phyloP scores from a whole-genome alignment of 192 early-diverging fungal species.

The Coemansia pectinata region DNA sequence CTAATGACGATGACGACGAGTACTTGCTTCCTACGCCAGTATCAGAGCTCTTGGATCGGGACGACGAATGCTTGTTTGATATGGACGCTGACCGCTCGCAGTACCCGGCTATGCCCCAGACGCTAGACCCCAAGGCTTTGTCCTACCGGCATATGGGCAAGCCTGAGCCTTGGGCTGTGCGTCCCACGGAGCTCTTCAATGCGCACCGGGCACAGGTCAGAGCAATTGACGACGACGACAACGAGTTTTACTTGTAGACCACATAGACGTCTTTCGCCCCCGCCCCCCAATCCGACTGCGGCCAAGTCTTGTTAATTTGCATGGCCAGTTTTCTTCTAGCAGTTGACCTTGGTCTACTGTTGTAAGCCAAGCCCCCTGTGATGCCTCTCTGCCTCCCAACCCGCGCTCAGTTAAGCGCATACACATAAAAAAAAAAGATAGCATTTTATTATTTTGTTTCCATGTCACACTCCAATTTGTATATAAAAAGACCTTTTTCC shows the following conservation, averaged over 20 bases:
- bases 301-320: conserved; percentile 8
- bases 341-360: background rate
- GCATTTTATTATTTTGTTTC: background rate
- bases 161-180: conserved; percentile 48
- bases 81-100: conserved; percentile 39
- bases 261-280: background rate
- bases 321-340: conserved; percentile 2
- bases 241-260: conserved; percentile 34
- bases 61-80: conserved; percentile 32
- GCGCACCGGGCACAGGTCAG: conserved; percentile 42
- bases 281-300: conserved; percentile 1
- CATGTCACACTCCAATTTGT: conserved; percentile 15
- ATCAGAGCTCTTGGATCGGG: background rate
- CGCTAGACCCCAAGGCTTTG: conserved; percentile 23
- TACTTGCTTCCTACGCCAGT: background rate
- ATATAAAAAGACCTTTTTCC: conserved; percentile 4
- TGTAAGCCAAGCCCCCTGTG: conserved; percentile 3
- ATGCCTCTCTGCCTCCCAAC: background rate
- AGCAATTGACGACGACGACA: conserved; percentile 52
- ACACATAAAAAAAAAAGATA: conserved; percentile 4
- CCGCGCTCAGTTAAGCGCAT: background rate
- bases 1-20: conserved; percentile 7
- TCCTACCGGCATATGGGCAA: conserved; percentile 22
- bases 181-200: conserved; percentile 29
- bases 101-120: background rate